Conservation (phyloP, 2,329 filamentous ascomycete species). For the Cytospora schulzeri region DNA sequence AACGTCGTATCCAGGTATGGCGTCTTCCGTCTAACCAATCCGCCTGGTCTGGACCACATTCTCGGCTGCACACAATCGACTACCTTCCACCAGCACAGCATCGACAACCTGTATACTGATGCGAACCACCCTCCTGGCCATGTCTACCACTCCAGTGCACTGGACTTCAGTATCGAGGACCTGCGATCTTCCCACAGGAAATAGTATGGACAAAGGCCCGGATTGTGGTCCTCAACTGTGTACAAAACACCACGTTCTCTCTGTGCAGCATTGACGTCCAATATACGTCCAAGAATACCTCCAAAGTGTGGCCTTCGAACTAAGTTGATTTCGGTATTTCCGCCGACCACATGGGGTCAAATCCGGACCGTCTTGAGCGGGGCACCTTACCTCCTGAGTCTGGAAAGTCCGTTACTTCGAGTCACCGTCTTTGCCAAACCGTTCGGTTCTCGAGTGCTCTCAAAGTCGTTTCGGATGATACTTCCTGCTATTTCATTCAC, state of each 20-base stretch:
- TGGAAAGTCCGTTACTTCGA: background rate
- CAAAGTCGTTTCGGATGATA: background rate
- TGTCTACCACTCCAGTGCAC: conserved; percentile 67
- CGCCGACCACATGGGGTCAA: background rate
- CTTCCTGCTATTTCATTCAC: background rate
- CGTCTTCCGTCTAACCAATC: conserved; percentile 90
- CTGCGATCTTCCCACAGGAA: conserved; percentile 44
- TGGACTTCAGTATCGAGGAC: conserved; percentile 63
- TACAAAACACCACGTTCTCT: background rate
- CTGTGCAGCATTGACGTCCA: background rate
- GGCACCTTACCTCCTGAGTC: too few species aligned
- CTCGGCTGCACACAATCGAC: conserved; percentile 75
- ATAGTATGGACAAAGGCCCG: background rate
- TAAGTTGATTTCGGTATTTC: background rate
- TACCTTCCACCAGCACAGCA: conserved; percentile 76
- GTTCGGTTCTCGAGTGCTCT: background rate
- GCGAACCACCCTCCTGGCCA: conserved; percentile 68
- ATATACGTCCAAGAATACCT: background rate
- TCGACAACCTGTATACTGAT: conserved; percentile 75
- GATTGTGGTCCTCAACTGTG: background rate
- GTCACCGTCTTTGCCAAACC: background rate
- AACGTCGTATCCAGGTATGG: conserved; percentile 65
- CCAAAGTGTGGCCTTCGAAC: background rate
- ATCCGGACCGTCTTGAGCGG: background rate
- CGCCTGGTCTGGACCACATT: conserved; percentile 85